phyloP scores from a whole-genome alignment of 768 basidiomycete genomes.

The Suillus weaverae region DNA sequence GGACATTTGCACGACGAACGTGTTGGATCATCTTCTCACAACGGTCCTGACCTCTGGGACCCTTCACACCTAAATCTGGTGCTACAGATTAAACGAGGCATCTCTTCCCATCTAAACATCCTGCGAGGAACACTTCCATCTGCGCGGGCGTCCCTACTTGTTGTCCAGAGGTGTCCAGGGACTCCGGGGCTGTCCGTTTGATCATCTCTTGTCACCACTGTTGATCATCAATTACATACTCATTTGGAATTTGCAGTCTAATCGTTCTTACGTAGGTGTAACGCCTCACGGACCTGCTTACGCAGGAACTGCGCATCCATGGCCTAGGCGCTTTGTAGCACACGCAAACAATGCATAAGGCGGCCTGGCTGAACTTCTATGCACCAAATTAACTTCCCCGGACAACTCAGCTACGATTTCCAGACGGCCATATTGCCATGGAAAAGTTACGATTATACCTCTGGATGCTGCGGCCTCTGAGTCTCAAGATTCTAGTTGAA shows the following conservation, averaged over 20 bases:
- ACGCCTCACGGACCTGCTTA: not conserved
- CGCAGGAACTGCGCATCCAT: too few species aligned
- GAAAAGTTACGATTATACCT: not conserved
- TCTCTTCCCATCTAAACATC: not conserved
- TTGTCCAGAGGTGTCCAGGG: not conserved
- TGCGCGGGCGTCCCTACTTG: not conserved
- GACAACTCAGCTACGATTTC: not conserved
- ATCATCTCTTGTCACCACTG: not conserved
- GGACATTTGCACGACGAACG: slow-evolving; percentile 18
- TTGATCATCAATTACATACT: slow-evolving; percentile 1
- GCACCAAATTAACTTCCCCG: not conserved
- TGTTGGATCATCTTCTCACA: slow-evolving; percentile 24
- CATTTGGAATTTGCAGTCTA: not conserved
- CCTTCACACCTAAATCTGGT: not conserved
- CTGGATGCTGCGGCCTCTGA: not conserved
- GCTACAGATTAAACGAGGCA: not conserved
- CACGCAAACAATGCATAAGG: not conserved
- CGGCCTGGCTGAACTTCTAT: not conserved
- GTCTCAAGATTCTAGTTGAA: not conserved
- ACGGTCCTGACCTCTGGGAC: slow-evolving; percentile 5
- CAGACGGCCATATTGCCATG: not conserved
- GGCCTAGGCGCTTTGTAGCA: not conserved
- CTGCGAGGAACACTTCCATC: not conserved
- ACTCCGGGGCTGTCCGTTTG: slow-evolving; percentile 1
- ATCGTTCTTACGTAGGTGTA: not conserved